Percentiles rank a stretch among this genome's conserved stretches.
Evolutionary conservation across 2,329 filamentous ascomycete species (phyloP).

Genomic region (Fusarium incarnatum): DNA sequence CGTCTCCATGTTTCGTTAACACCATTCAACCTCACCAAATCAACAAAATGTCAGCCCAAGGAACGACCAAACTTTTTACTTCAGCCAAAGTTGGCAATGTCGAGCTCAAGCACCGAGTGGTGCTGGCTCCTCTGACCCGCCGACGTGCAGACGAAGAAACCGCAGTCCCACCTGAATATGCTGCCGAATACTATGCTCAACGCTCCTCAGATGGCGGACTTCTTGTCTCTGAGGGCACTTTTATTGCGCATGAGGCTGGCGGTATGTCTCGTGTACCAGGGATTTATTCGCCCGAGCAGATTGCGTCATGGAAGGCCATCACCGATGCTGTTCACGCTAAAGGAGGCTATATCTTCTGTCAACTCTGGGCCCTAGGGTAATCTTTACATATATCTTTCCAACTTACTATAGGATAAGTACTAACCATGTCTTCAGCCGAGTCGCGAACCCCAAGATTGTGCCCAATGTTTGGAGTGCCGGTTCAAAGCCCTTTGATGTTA

Average conservation of each 20-base stretch:
- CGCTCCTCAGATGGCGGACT: conserved; percentile 58
- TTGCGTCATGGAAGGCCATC: conserved; percentile 69
- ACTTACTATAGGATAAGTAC: background rate
- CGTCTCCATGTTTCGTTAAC: background rate
- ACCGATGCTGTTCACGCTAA: conserved; percentile 73
- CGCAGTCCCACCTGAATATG: conserved; percentile 39
- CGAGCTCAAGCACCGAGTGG: conserved; percentile 58
- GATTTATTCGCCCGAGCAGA: conserved; percentile 67
- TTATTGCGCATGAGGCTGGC: conserved; percentile 51
- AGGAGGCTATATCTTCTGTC: conserved; percentile 69
- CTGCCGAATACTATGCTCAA: conserved; percentile 62
- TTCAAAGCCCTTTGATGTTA: conserved; percentile 21
- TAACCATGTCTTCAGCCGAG: conserved; percentile 28
- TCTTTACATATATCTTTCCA: conserved; percentile 58
- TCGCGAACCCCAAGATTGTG: conserved; percentile 37
- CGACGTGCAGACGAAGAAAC: conserved; percentile 58
- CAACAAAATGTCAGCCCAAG: conserved; percentile 17
- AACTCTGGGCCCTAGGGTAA: conserved; percentile 73
- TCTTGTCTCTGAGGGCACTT: conserved; percentile 60
- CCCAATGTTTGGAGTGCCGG: conserved; percentile 36
- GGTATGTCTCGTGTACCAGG: conserved; percentile 54
- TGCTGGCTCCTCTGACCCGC: conserved; percentile 69
- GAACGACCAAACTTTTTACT: conserved; percentile 54
- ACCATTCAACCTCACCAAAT: background rate
- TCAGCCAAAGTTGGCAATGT: conserved; percentile 55